Base-by-base conservation (phyloP, 1,284 basidiomycete genomes). In the Gymnopus androsaceus region DNA sequence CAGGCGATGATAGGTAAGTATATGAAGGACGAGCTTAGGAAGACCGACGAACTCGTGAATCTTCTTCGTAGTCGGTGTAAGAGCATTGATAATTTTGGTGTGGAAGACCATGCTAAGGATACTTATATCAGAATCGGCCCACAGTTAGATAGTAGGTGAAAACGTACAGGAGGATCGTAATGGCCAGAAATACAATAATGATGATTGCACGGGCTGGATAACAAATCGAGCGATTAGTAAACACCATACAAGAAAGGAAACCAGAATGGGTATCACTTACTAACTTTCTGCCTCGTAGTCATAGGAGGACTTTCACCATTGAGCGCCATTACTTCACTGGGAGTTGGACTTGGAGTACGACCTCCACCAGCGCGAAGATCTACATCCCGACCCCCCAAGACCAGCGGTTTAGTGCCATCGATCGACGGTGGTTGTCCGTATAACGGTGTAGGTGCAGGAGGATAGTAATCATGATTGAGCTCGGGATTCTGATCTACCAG, bases 121-220 rank as follows among this genome's bases (percentile, higher is more conserved):
- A n/a, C 4, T 2, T 3, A 14, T 31, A 21, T 15, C 5, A 17
- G 11, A 47, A 14, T n/a, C n/a, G n/a, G n/a, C n/a, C n/a, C 38
- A 44, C 14, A 11, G 25, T 30, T 15, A n/a, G n/a, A n/a, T n/a
- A n/a, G 28, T 5, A 14, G 41, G 45, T n/a, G 27, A 25, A 4
- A 23, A 23, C 28, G 3, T 30, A 17, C 27, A 48, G 9, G 4
- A 19, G n/a, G n/a, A n/a, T n/a, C 12, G 19, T 21, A 56, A 76
- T 64, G 23, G 82, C 36, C 37, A 74, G 58, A 31, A 67, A 53
- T n/a, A 69, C 2, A 36, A 14, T 19, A 7, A 37, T 38, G 19
- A 28, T 40, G 38, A 37, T 33, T 38, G 34, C 30, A 23, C 23
- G 23, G 14, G 27, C 7, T 23, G 50, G n/a, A 19, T 44, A 21